Evolutionary conservation across 306 rosid species (phyloP).

Genomic region (Trifolium fragiferum): DNA sequence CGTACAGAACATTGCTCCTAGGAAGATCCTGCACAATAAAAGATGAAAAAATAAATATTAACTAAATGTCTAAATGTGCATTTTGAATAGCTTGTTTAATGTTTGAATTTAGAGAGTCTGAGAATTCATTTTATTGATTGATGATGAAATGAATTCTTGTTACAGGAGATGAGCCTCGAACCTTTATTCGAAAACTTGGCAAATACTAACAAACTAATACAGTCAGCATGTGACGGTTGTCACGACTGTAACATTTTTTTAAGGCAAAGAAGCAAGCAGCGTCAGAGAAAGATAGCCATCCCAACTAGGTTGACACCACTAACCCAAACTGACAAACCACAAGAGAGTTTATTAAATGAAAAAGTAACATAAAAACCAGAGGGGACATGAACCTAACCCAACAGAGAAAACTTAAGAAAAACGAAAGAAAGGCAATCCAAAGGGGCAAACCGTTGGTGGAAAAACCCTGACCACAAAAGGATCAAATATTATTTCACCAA

Average conservation of each 20-base stretch:
- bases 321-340: too few species aligned
- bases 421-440: too few species aligned
- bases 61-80: not conserved
- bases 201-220: not conserved
- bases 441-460: too few species aligned
- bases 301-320: too few species aligned
- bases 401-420: too few species aligned
- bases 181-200: not conserved
- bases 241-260: not conserved
- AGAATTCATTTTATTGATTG: not conserved
- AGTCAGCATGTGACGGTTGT: not conserved
- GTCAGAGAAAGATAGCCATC: too few species aligned
- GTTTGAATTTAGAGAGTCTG: not conserved
- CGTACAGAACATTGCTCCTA: constrained; percentile 74
- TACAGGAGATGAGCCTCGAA: not conserved
- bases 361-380: too few species aligned
- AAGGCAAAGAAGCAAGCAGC: too few species aligned
- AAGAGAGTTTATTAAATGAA: too few species aligned
- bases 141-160: not conserved
- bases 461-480: too few species aligned
- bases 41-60: constrained; percentile 9
- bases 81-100: not conserved
- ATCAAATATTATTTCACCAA: too few species aligned
- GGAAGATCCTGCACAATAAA: constrained; percentile 71
- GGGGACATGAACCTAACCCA: too few species aligned